Conservation (phyloP, 2,329 filamentous ascomycete species). For the Trichoderma guizhouense region DNA sequence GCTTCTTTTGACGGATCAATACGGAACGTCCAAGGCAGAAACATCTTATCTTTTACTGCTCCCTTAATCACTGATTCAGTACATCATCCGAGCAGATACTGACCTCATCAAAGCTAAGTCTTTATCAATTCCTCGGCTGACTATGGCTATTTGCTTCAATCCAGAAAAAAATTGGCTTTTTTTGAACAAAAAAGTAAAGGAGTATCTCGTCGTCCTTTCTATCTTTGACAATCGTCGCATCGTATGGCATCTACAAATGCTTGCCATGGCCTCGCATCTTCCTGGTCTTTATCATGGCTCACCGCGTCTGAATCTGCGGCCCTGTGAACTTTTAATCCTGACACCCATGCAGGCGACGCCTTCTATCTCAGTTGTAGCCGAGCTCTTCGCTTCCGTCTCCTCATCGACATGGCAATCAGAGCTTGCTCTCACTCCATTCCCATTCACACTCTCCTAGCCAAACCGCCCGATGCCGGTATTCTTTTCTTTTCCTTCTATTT, state of each 20-base stretch:
- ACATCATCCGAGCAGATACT: not conserved
- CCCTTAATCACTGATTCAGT: not conserved
- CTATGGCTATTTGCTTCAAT: conserved; percentile 5
- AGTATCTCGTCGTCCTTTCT: conserved; percentile 12
- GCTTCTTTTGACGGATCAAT: not conserved
- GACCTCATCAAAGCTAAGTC: not conserved
- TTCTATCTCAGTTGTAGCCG: not conserved
- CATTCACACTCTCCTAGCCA: not conserved
- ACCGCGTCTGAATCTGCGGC: not conserved
- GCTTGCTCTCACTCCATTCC: not conserved
- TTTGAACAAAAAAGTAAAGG: not conserved
- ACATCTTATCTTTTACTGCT: not conserved
- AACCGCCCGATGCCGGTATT: not conserved
- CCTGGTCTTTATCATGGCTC: not conserved
- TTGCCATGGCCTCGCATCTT: conserved; percentile 8
- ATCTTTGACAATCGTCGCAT: conserved; percentile 16
- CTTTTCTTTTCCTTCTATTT: not conserved
- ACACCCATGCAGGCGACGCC: not conserved
- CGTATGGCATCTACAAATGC: conserved; percentile 15
- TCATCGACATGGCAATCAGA: not conserved
- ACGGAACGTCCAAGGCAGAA: not conserved
- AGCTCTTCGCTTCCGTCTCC: not conserved
- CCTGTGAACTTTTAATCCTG: not conserved
- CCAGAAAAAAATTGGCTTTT: conserved; percentile 1
- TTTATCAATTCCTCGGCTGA: not conserved